Percentiles rank a stretch among this genome's conserved stretches.
Conservation (phyloP, 805 yeast genomes). For the Cyberlindnera meyerae region DNA sequence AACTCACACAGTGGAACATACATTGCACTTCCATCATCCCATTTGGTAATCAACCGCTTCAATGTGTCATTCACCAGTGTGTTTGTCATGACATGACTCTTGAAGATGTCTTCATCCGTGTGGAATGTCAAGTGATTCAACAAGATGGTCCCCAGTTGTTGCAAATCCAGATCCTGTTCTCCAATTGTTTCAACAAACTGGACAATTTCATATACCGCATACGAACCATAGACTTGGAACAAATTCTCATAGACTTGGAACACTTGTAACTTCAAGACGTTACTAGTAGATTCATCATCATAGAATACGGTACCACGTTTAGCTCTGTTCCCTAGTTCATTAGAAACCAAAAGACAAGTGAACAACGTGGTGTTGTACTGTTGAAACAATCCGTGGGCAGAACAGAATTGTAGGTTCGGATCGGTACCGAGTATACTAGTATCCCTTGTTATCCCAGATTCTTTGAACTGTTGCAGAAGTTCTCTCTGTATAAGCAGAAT, state of each 20-base stretch:
- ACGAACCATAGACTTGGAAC: slow-evolving; percentile 32
- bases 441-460: slow-evolving; percentile 2
- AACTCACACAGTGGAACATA: too few relatives aligned
- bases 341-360: slow-evolving; percentile 9
- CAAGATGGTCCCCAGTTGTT: slow-evolving; percentile 26
- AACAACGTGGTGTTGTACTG: slow-evolving; percentile 16
- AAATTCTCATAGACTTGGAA: slow-evolving; percentile 25
- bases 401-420: slow-evolving; percentile 9
- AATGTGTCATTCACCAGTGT: too few relatives aligned
- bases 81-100: too few relatives aligned
- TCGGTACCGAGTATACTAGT: slow-evolving; percentile 7
- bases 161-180: slow-evolving; percentile 31
- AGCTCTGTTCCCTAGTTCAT: slow-evolving; percentile 18
- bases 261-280: too few relatives aligned
- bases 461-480: slow-evolving; percentile 5
- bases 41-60: too few relatives aligned
- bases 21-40: too few relatives aligned
- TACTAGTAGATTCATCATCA: slow-evolving; percentile 14
- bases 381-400: slow-evolving; percentile 10
- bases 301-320: slow-evolving; percentile 13
- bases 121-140: slow-evolving; percentile 30
- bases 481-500: slow-evolving; percentile 9
- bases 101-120: slow-evolving; percentile 3
- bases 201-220: slow-evolving; percentile 31
- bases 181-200: slow-evolving; percentile 32